These are phyloP conservation scores for Mycena polygramma DNA, from an alignment of 768 basidiomycete genomes.

Conservation along the genomic window DNA sequence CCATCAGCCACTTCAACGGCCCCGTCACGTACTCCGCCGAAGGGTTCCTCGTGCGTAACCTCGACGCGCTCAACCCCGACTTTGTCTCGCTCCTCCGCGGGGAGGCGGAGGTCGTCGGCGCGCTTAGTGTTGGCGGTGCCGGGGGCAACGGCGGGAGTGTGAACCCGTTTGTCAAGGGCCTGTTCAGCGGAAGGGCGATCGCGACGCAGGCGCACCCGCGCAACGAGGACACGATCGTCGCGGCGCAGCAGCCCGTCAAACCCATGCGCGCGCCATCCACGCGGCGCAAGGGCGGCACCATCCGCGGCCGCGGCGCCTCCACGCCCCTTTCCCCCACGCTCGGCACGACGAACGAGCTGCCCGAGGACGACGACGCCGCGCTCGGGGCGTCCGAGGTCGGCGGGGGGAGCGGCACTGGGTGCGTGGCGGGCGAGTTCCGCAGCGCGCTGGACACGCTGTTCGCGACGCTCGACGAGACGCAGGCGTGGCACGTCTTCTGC, in stretches of 20 bases:
- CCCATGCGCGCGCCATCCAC: constrained; percentile 96
- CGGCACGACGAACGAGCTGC: constrained; percentile 57
- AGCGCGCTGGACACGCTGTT: constrained; percentile 88
- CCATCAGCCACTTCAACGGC: constrained; percentile 91
- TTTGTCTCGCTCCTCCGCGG: constrained; percentile 92
- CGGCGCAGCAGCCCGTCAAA: constrained; percentile 93
- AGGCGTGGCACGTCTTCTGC: constrained; percentile 93
- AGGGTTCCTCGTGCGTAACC: constrained; percentile 88
- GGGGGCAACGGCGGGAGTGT: constrained; percentile 63
- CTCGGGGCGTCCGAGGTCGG: constrained; percentile 16
- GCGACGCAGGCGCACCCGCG: constrained; percentile 93
- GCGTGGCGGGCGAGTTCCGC: constrained; percentile 89
- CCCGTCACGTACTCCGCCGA: constrained; percentile 94
- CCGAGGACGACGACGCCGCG: constrained; percentile 68
- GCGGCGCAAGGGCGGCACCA: constrained; percentile 78
- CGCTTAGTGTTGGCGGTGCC: background rate
- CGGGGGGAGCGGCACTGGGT: constrained; percentile 43
- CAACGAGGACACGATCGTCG: constrained; percentile 95
- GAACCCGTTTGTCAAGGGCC: constrained; percentile 91
- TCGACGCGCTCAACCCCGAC: constrained; percentile 92
- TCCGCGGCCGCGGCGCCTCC: constrained; percentile 66
- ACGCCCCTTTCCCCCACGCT: constrained; percentile 54
- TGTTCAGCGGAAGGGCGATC: constrained; percentile 91
- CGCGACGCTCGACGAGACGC: constrained; percentile 89
- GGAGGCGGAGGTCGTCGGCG: constrained; percentile 62